Conservation (phyloP, 1,284 basidiomycete genomes). For the Hortiboletus rubellus region DNA sequence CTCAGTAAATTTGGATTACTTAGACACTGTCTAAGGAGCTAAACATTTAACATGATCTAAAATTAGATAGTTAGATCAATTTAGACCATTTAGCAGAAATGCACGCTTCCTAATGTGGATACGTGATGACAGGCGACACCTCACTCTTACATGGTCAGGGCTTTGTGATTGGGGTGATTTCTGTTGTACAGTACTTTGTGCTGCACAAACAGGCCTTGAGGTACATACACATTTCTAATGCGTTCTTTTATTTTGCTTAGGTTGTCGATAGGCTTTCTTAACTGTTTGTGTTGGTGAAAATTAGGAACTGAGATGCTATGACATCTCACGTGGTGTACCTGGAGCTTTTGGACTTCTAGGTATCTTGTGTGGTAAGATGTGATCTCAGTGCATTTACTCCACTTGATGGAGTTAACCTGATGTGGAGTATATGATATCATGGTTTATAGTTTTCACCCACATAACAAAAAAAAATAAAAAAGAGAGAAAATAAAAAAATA, state of each 20-base stretch:
- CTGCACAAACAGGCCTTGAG: conserved; percentile 51
- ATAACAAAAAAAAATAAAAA: too few species aligned
- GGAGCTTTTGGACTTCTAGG: conserved; percentile 35
- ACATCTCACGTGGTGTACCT: conserved; percentile 45
- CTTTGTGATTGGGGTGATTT: conserved; percentile 70
- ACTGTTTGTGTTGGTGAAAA: conserved; percentile 42
- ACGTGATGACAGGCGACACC: conserved; percentile 77
- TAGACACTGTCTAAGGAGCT: too few species aligned
- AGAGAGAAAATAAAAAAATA: too few species aligned
- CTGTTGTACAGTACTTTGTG: conserved; percentile 55
- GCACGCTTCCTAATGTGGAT: conserved; percentile 37
- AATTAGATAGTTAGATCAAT: too few species aligned
- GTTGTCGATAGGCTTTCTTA: conserved; percentile 19
- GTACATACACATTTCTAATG: conserved; percentile 34
- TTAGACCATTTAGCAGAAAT: too few species aligned
- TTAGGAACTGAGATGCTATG: conserved; percentile 48
- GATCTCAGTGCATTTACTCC: not conserved
- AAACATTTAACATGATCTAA: too few species aligned
- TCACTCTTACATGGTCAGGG: conserved; percentile 70
- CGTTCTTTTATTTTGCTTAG: not conserved
- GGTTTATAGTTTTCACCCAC: too few species aligned
- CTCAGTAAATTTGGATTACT: too few species aligned
- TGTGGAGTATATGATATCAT: not conserved
- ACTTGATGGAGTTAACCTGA: not conserved
- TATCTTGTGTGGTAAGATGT: not conserved